Evolutionary conservation across 1,284 basidiomycete species (phyloP).

Genomic region (Leccinum angustisporum): DNA sequence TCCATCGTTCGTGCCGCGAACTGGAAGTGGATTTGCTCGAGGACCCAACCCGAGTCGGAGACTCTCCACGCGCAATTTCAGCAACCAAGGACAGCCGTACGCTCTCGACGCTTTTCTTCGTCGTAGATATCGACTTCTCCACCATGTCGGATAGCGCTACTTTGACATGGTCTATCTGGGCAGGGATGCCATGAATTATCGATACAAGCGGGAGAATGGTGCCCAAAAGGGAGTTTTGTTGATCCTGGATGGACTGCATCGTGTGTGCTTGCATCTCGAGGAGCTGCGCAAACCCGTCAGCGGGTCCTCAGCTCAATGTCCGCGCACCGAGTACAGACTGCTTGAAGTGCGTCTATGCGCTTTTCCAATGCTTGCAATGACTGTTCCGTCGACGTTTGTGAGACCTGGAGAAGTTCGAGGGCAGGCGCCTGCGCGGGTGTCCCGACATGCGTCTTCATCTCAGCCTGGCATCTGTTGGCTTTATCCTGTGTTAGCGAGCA

Average conservation of each 20-base stretch:
- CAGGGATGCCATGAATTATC: constrained; percentile 53
- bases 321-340: constrained; percentile 40
- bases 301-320: background rate
- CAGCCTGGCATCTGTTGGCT: constrained; percentile 61
- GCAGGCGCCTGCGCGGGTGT: constrained; percentile 50
- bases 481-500: constrained; percentile 7
- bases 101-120: constrained; percentile 18
- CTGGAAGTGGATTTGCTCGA: constrained; percentile 1
- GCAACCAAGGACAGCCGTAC: constrained; percentile 15
- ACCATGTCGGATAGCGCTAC: constrained; percentile 18
- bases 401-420: constrained; percentile 42
- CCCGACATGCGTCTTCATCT: constrained; percentile 57
- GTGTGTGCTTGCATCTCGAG: constrained; percentile 53
- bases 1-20: constrained; percentile 5
- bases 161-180: constrained; percentile 48
- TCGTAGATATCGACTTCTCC: constrained; percentile 15
- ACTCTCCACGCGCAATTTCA: constrained; percentile 1
- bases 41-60: constrained; percentile 6
- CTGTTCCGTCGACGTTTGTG: constrained; percentile 36
- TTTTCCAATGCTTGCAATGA: constrained; percentile 52
- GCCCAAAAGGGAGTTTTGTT: constrained; percentile 41
- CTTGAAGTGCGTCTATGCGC: constrained; percentile 55
- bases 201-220: constrained; percentile 57
- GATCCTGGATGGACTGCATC: constrained; percentile 45
- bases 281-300: constrained; percentile 22